A percentile compares a stretch with the other conserved stretches of the same genome.
Conservation (phyloP, 2,329 filamentous ascomycete genomes). For the Raffaelea ambrosiae region DNA sequence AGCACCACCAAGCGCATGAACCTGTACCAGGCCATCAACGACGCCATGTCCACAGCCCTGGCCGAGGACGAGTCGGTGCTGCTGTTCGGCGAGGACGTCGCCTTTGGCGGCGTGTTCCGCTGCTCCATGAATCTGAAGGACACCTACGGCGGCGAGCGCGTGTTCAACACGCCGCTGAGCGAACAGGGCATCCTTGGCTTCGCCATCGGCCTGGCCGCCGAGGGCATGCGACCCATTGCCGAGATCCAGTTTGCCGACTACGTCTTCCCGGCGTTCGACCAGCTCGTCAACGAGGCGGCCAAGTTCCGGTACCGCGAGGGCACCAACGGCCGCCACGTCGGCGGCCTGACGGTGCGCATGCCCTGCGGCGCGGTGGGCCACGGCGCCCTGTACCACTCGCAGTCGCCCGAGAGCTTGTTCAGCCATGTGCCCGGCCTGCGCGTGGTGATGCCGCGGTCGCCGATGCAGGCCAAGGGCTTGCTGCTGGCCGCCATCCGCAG, state of each 20-base stretch:
- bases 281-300: constrained; percentile 87
- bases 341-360: constrained; percentile 83
- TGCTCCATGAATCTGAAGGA: constrained; percentile 87
- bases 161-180: constrained; percentile 92
- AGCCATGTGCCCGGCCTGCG: constrained; percentile 78
- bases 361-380: constrained; percentile 85
- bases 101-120: constrained; percentile 92
- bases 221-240: constrained; percentile 86
- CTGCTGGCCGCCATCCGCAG: constrained; percentile 66
- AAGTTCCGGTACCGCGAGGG: constrained; percentile 77
- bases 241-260: constrained; percentile 97
- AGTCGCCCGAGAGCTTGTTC: constrained; percentile 83
- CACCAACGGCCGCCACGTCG: constrained; percentile 48
- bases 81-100: constrained; percentile 93
- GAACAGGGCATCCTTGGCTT: constrained; percentile 96
- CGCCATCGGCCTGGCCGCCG: constrained; percentile 78
- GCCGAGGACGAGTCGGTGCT: constrained; percentile 77
- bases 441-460: constrained; percentile 79
- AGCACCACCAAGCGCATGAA: constrained; percentile 75
- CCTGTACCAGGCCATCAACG: constrained; percentile 88
- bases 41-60: constrained; percentile 75
- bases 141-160: constrained; percentile 76
- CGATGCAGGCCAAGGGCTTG: constrained; percentile 80
- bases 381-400: constrained; percentile 79
- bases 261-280: constrained; percentile 85